Conservation (phyloP, 2,329 filamentous ascomycete species). For the Chaetomiaceae sp. region DNA sequence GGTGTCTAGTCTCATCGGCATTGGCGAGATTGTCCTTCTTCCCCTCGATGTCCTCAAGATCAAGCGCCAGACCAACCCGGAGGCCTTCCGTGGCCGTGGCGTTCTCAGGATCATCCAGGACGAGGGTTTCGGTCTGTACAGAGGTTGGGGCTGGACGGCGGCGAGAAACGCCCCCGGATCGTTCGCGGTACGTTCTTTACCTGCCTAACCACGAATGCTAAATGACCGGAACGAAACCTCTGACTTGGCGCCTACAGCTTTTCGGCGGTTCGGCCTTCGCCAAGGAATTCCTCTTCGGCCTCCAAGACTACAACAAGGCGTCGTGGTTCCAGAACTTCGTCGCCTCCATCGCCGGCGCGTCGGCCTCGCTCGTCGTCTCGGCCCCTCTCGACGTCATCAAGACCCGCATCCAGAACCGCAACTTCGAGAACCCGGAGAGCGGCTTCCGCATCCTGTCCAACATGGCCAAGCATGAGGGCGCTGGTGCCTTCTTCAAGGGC, state of each 20-base stretch:
- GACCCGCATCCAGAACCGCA: constrained; percentile 95
- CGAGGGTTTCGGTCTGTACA: constrained; percentile 92
- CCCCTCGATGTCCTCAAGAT: constrained; percentile 98
- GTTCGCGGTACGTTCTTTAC: constrained; percentile 69
- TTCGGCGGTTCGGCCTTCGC: constrained; percentile 97
- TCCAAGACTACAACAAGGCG: constrained; percentile 93
- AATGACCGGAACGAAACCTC: constrained; percentile 10
- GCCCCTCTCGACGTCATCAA: constrained; percentile 96
- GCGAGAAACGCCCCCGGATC: constrained; percentile 95
- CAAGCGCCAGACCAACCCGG: constrained; percentile 98
- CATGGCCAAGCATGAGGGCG: constrained; percentile 89
- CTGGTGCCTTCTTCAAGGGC: constrained; percentile 92
- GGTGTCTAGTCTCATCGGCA: constrained; percentile 72
- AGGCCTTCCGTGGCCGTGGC: constrained; percentile 92
- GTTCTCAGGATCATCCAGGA: constrained; percentile 85
- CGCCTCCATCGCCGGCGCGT: constrained; percentile 90
- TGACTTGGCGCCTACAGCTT: constrained; percentile 51
- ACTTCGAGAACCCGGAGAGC: constrained; percentile 96
- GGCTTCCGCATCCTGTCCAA: constrained; percentile 87
- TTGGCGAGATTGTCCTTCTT: constrained; percentile 92
- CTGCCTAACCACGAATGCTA: background rate
- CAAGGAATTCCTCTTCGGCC: constrained; percentile 89
- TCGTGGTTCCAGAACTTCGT: constrained; percentile 96
- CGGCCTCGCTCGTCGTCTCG: constrained; percentile 92
- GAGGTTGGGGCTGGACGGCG: constrained; percentile 96